These are phyloP conservation scores for Citrullus mucosospermus DNA, from an alignment of 306 rosid species.

Conservation along the genomic window DNA sequence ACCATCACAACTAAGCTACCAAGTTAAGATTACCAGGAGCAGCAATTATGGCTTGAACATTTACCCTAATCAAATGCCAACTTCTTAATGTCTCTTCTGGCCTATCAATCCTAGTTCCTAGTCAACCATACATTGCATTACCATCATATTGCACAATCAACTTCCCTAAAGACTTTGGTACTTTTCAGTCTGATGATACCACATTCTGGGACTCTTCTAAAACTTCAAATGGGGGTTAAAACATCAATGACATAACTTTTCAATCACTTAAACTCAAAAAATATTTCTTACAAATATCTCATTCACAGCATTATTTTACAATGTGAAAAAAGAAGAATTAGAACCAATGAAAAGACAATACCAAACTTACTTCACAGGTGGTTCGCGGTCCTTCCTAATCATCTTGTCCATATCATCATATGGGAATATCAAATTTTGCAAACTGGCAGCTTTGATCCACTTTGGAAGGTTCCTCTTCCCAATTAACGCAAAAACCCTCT, in stretches of 20 bases:
- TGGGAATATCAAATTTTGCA: constrained; percentile 86
- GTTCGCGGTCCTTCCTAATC: constrained; percentile 71
- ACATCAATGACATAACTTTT: neutral
- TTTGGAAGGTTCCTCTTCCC: constrained; percentile 70
- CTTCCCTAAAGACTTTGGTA: neutral
- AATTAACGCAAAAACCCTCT: constrained; percentile 70
- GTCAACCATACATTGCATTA: neutral
- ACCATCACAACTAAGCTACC: neutral
- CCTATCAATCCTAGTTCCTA: neutral
- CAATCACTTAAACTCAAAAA: neutral
- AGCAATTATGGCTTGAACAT: neutral
- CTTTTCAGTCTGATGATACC: neutral
- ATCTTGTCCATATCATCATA: constrained; percentile 69
- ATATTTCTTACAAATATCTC: neutral
- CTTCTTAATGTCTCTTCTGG: neutral
- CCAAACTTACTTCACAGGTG: constrained; percentile 68
- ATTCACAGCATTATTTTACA: neutral
- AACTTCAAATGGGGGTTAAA: neutral
- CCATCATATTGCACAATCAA: neutral
- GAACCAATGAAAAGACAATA: neutral
- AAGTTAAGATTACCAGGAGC: neutral
- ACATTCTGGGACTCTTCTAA: neutral
- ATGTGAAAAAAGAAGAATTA: neutral
- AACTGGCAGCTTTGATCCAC: constrained; percentile 91
- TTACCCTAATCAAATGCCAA: neutral